Base-by-base conservation (phyloP, 495 filamentous ascomycete species). In the Daldinia grandis region DNA sequence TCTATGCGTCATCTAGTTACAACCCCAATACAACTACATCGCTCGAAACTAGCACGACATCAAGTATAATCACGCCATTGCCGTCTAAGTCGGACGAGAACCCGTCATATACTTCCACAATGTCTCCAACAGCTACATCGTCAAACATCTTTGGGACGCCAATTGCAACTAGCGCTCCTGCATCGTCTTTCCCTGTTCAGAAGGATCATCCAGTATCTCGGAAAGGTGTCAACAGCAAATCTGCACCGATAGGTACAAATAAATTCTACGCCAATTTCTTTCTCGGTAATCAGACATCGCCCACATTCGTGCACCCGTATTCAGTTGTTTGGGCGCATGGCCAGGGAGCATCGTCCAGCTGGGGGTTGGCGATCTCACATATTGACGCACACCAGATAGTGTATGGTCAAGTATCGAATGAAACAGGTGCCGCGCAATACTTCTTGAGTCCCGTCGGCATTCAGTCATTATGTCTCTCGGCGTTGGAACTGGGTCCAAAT, bases 241-340 rank as follows among this genome's bases (percentile, higher is more conserved):
- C 79, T 2, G 78, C 73, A 1, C 91, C 91, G 0, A 84, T 92
- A 67, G 81, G 87, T 56, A 95, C 94, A 12, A 96, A 98, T 76
- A 98, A 97, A 73, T 99, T 97, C 78, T 97, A 97, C 74, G 88
- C 89, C 58, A 97, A 96, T 54, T 89, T 97, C 69, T 95, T 95
- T 74, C 81, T 98, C 2, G 93, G 90, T 3, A 85, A 78, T 51
- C 94, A 97, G 77, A 86, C 81, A 4, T 85, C 86, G 38, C 84
- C 89, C 1, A 86, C 88, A 0, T 98, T 92, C 84, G 92, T 92
- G 1, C 90, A 96, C 76, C 95, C 95, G 9, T 99, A 97, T 77
- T 90, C 91, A 0, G 69, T 97, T 2, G 79, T 86, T 38, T 97
- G 93, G 93, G 83, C 88, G 2, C 89, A 87, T 73, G 94, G 93